phyloP scores from a whole-genome alignment of 257 asterid species.

The Solanum sparsipilum region DNA sequence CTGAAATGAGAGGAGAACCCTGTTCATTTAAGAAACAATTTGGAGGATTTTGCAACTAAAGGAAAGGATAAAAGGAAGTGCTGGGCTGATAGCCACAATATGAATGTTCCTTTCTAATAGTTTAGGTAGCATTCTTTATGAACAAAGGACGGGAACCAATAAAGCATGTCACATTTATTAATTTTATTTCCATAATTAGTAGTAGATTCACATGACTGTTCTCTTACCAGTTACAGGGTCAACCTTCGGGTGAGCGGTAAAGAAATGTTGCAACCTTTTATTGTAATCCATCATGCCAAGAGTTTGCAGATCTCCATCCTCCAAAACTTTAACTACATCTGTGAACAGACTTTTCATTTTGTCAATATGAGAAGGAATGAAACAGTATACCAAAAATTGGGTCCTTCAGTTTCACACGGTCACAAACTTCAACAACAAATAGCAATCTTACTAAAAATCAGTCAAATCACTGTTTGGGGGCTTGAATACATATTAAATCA shows the following conservation, averaged over 20 bases:
- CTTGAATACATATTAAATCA: background rate
- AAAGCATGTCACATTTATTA: background rate
- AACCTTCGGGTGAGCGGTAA: slow-evolving; percentile 95
- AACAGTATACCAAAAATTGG: background rate
- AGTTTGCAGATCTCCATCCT: slow-evolving; percentile 93
- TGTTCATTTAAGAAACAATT: background rate
- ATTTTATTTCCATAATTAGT: background rate
- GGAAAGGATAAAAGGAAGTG: background rate
- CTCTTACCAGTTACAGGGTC: slow-evolving; percentile 86
- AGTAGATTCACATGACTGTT: background rate
- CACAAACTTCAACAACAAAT: background rate
- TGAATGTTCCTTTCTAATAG: background rate
- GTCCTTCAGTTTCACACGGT: background rate
- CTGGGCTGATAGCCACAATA: background rate
- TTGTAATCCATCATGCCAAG: slow-evolving; percentile 91
- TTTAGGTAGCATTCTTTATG: background rate
- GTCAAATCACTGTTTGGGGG: background rate
- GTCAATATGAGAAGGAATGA: background rate
- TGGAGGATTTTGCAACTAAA: background rate
- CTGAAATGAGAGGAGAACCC: background rate
- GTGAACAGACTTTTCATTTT: background rate
- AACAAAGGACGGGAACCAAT: background rate
- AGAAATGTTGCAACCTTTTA: slow-evolving; percentile 72
- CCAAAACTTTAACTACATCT: slow-evolving; percentile 89
- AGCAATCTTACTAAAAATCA: background rate